A percentile compares a stretch with the other conserved stretches of the same genome.
These are phyloP conservation scores for Leptosphaerulina australis DNA, from an alignment of 2,329 filamentous ascomycete genomes.

Conservation along the genomic window DNA sequence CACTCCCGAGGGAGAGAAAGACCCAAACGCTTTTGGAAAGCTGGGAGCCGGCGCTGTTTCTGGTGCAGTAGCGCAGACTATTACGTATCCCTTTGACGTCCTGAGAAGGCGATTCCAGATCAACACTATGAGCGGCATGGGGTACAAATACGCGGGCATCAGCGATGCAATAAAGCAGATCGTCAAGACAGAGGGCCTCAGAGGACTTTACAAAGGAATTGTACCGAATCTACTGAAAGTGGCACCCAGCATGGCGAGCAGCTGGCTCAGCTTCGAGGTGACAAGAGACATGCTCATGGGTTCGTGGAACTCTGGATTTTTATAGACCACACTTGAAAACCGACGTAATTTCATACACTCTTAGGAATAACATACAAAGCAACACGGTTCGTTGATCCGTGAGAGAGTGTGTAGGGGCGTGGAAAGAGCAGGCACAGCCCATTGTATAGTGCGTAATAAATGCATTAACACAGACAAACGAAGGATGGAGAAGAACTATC, in stretches of 20 bases:
- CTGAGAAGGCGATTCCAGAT: conserved; percentile 94
- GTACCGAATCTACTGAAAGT: conserved; percentile 95
- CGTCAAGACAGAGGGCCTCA: conserved; percentile 78
- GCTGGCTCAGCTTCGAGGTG: conserved; percentile 96
- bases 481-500: background rate
- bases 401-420: background rate
- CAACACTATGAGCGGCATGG: conserved; percentile 99
- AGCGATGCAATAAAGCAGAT: conserved; percentile 84
- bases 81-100: conserved; percentile 97
- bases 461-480: background rate
- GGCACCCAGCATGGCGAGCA: conserved; percentile 97
- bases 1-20: conserved; percentile 84
- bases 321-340: conserved; percentile 27
- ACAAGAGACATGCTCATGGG: conserved; percentile 82
- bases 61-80: conserved; percentile 95
- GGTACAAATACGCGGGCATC: conserved; percentile 91
- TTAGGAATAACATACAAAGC: background rate
- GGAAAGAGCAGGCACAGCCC: background rate
- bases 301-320: conserved; percentile 37
- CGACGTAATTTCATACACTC: background rate
- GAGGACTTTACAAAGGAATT: conserved; percentile 93
- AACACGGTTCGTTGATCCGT: background rate
- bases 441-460: background rate
- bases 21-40: conserved; percentile 80
- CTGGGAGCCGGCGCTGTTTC: conserved; percentile 88